Evolutionary conservation across 345 rosid species (phyloP), one percentile per base, ranked within the genome.

Genomic region (Gossypium mustelinum): DNA sequence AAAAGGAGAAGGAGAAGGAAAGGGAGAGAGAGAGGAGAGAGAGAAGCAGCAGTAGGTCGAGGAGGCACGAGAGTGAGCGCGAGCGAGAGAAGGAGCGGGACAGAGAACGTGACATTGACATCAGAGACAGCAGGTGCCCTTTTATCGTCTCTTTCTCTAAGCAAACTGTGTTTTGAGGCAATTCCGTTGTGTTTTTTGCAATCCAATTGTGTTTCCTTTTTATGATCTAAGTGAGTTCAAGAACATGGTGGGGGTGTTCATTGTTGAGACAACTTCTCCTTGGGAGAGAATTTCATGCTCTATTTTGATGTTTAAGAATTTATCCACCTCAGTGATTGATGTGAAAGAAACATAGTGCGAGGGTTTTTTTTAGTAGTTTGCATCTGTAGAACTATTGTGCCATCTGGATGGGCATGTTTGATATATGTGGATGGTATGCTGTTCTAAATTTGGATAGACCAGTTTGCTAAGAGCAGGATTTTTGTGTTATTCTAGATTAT

Each of bases 51-150:
- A 84, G 87, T n/a, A 65, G 79, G 70, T 80, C 87, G 5, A 81
- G 77, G 84, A 85, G 84, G 81, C 68, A 66, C 39, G 88, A 68
- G 63, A 77, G 48, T 55, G 88, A 82, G 2, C 80, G 29, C 4
- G 90, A 85, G 43, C 79, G 64, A 3, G 64, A 59, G 60, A 55
- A 22, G 25, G 59, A 55, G 25, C 25, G 59, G 17, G 70, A 80
- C 87, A 72, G 79, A 85, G 82, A 86, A 27, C 75, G 86, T 3
- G 89, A 86, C 39, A 41, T 83, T 13, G 93, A 84, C 52, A 51
- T 61, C 63, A 75, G 88, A 43, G 93, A 89, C 16, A 84, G 79
- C 87, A 88, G 92, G 90, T 86, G 65, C 8, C 61, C 51, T n/a
- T 74, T 24, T 45, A 3, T 55, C 7, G 1, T 29, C n/a, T 17